Base-by-base conservation (phyloP, 2,329 filamentous ascomycete species). In the Hypoxylon sp. region DNA sequence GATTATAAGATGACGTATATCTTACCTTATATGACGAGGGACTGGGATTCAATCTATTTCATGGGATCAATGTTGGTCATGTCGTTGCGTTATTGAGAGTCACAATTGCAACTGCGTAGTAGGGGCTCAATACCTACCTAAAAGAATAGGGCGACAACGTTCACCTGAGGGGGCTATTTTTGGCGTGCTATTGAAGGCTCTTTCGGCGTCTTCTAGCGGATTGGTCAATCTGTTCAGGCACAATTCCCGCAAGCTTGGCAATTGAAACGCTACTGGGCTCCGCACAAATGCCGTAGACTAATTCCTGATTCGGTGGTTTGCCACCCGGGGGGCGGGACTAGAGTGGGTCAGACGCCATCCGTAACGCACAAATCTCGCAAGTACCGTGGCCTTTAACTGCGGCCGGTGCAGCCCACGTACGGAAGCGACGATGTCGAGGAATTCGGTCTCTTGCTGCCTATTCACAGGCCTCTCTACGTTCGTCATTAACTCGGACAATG, bases 301-400 rank as follows among this genome's bases (percentile, higher is more conserved):
- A 16, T 32, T 22, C 24, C 16, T 24, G 22, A 16, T 32, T 22
- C 24, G 12, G 26, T 26, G 20, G 11, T 42, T 53, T 26, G 51
- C 51, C 51, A 28, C 22, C 36, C 36, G 36, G 46, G 26, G 38
- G 11, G 36, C 51, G 50, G 50, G 30, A 22, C 51, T 14, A 44
- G 8, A 22, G 51, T 53, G 51, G 51, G 51, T 53, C 51, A n/a
- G 50, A 16, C 24, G 42, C 50, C 50, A 53, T 30, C 40, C n/a
- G 16, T 14, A 12, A 53, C 51, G 51, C 51, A 44, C 51, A 53
- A 53, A 44, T 53, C 36, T 53, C 51, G 38, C 51, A 53, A 26
- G 36, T 40, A 40, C 36, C 36, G 36, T 40, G 36, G 36, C 36
- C 36, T 40, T 40, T 40, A 3, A 20, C 36, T 32, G 8, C 51